Evolutionary conservation across 2,329 filamentous ascomycete genomes (phyloP), one percentile per base, ranked within the genome.

Genomic region (Hypoxylon sp.): DNA sequence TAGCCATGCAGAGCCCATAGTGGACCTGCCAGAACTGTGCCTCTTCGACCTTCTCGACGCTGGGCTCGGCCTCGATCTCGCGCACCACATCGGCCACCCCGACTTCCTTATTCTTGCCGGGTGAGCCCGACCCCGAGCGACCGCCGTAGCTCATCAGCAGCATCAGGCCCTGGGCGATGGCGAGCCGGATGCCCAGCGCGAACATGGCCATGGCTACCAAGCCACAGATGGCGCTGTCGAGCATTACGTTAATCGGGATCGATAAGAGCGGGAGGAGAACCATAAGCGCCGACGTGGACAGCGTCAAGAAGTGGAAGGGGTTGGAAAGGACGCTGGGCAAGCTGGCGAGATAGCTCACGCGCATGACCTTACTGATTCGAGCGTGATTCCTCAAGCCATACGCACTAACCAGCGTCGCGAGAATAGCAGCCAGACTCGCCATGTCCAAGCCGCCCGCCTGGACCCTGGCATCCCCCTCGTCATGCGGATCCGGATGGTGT

Each of bases 21-120:
- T 99, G 95, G 13, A 97, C 95, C 80, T 99, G 95, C 95, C 95
- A 99, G 78, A 99, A 97, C 74, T 93, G 89, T 1, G 94, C 94
- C 73, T 97, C 94, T 60, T 97, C 92, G 48, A 99, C 88, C 1
- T 85, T 85, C 46, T 86, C 85, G 24, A 98, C 88, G 57, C 86
- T 85, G 1, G 91, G 88, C 71, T 97, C 93, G 1, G 88, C 85
- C 75, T 93, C 90, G 53, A 99, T 94, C 76, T 97, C 93, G 58
- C 87, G 86, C 71, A 97, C 83, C n/a, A 97, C 89, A 20, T 90
- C 88, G 3, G 87, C 84, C 1, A 95, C 88, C 3, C 87, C 83
- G 20, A 77, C 76, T 11, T 83, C 80, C 39, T 74, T 75, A 50
- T 79, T 77, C 32, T 76, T 71, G 30, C 60, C 60, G 2, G 64